phyloP scores from a whole-genome alignment of 2,329 filamentous ascomycete genomes.

The Epichloe gansuensis region DNA sequence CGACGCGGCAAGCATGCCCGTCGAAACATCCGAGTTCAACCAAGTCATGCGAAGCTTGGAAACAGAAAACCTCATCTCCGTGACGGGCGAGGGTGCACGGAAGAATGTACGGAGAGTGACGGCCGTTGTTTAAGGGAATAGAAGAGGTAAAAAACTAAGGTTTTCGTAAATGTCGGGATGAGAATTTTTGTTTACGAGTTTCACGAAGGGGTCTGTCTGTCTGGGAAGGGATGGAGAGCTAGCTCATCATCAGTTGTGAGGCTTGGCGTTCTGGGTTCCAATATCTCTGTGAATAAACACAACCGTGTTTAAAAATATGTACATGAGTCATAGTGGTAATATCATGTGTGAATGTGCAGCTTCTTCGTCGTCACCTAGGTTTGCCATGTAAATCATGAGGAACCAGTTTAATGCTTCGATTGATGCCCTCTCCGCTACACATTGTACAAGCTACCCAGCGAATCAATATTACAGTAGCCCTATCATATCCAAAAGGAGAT shows the following conservation, averaged over 20 bases:
- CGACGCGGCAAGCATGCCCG: constrained; percentile 55
- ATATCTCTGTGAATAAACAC: not conserved
- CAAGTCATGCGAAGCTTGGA: constrained; percentile 72
- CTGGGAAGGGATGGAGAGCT: not conserved
- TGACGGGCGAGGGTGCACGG: constrained; percentile 74
- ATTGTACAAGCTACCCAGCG: not conserved
- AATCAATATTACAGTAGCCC: not conserved
- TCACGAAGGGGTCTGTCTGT: not conserved
- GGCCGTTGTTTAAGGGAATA: constrained; percentile 23
- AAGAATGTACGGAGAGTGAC: constrained; percentile 69
- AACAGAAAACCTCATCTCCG: constrained; percentile 68
- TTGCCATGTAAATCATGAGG: too few relatives aligned
- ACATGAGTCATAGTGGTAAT: too few relatives aligned
- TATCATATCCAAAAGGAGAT: too few relatives aligned
- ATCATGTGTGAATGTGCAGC: too few relatives aligned
- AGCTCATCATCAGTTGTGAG: not conserved
- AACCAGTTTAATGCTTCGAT: too few relatives aligned
- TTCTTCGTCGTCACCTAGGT: too few relatives aligned
- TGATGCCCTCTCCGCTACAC: not conserved
- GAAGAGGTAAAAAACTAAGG: too few relatives aligned
- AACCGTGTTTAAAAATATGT: too few relatives aligned
- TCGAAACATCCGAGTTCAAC: constrained; percentile 70
- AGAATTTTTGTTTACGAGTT: not conserved
- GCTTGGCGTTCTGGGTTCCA: not conserved
- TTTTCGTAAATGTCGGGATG: not conserved